Conservation (phyloP, 179 eudicot genomes). For the Sideroxylon spinosum region DNA sequence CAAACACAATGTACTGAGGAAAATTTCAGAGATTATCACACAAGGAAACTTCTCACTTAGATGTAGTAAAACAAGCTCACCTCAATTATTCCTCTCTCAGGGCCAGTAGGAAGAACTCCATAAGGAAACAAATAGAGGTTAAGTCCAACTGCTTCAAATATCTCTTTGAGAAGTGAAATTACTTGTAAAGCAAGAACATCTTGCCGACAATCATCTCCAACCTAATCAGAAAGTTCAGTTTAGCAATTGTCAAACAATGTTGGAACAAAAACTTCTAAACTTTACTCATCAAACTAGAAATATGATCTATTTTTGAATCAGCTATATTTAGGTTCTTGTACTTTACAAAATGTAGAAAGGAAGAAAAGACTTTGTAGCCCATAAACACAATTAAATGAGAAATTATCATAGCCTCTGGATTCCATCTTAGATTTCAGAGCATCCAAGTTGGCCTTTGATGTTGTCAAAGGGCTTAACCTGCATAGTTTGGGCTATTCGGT, state of each 20-base stretch:
- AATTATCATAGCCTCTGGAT: background rate
- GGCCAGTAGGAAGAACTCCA: conserved; percentile 98
- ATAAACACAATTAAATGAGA: background rate
- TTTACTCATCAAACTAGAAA: conserved; percentile 5
- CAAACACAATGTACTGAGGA: background rate
- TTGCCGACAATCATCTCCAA: conserved; percentile 99
- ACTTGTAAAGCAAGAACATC: conserved; percentile 98
- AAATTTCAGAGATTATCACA: background rate
- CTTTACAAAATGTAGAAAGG: too few species aligned
- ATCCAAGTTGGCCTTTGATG: background rate
- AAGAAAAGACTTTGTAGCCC: background rate
- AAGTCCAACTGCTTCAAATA: conserved; percentile 77
- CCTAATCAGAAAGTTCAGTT: conserved; percentile 41
- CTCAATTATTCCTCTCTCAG: conserved; percentile 93
- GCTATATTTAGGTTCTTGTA: conserved; percentile 1
- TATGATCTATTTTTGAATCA: background rate
- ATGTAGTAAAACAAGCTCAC: conserved; percentile 31
- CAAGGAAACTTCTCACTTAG: background rate
- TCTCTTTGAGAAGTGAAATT: conserved; percentile 83
- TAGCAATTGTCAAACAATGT: conserved; percentile 6
- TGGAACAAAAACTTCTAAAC: background rate
- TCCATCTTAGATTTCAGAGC: too few species aligned
- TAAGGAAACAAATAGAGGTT: conserved; percentile 89
- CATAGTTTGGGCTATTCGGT: background rate
- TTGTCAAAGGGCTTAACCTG: background rate